Evolutionary conservation across 345 rosid genomes (phyloP).

Genomic region (Linum usitatissimum): DNA sequence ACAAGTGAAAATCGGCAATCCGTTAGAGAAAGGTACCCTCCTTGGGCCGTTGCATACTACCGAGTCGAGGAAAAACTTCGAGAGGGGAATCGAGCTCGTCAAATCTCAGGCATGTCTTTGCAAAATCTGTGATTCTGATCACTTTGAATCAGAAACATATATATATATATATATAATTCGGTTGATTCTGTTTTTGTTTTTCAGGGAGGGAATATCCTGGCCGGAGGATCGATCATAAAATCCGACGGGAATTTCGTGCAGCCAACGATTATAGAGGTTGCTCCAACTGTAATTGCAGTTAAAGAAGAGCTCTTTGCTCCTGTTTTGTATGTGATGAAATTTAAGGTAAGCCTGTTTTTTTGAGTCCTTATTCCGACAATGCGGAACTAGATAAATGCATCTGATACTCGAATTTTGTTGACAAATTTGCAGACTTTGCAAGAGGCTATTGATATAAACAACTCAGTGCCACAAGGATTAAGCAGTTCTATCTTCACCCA

Average conservation of each 20-base stretch:
- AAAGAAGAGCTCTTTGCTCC: conserved; percentile 95
- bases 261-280: conserved; percentile 89
- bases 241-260: conserved; percentile 85
- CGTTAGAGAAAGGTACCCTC: conserved; percentile 71
- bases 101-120: conserved; percentile 60
- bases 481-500: conserved; percentile 90
- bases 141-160: no score
- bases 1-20: conserved; percentile 88
- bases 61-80: conserved; percentile 58
- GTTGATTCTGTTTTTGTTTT: conserved; percentile 4
- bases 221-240: conserved; percentile 60
- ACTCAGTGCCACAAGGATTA: conserved; percentile 91
- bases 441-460: conserved; percentile 85
- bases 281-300: conserved; percentile 51
- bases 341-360: conserved; percentile 51
- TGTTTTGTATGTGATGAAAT: conserved; percentile 75
- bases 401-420: no score
- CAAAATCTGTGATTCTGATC: neutral
- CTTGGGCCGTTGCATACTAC: conserved; percentile 85
- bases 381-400: no score
- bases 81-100: conserved; percentile 70
- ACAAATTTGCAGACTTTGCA: conserved; percentile 46
- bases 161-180: no score
- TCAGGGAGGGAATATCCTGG: conserved; percentile 84
- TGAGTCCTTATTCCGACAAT: no score